Evolutionary conservation across 2,329 filamentous ascomycete genomes (phyloP).

Genomic region (Helotiales sp.): DNA sequence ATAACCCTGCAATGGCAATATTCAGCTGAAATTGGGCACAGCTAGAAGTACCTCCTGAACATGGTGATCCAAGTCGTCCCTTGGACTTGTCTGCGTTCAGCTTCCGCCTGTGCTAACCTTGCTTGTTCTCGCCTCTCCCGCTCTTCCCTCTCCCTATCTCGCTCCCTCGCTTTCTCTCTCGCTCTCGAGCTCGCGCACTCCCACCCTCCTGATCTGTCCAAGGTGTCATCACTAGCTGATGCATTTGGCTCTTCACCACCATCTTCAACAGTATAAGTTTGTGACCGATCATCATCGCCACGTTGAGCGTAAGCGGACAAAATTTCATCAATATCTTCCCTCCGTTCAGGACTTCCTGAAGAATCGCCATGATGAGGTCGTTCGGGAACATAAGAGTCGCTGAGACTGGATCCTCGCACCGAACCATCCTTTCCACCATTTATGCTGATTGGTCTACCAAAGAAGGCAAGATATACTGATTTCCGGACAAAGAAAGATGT

Average conservation of each 20-base stretch:
- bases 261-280: not conserved
- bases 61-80: too few species aligned
- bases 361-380: not conserved
- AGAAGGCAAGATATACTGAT: constrained; percentile 29
- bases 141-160: not conserved
- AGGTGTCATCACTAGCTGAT: not conserved
- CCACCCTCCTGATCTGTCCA: not conserved
- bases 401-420: not conserved
- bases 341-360: not conserved
- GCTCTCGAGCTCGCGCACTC: not conserved
- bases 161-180: not conserved
- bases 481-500: constrained; percentile 28
- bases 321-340: too few species aligned
- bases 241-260: too few species aligned
- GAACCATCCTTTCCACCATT: not conserved
- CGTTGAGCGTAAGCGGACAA: too few species aligned
- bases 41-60: too few species aligned
- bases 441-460: constrained; percentile 16
- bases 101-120: not conserved
- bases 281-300: not conserved
- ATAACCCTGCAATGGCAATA: too few species aligned
- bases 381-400: not conserved
- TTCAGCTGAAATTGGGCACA: too few species aligned
- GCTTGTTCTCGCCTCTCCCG: not conserved
- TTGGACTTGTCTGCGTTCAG: constrained; percentile 1